Base-by-base conservation (phyloP, 116 monocot species). In the Papilionanthe hybrid region DNA sequence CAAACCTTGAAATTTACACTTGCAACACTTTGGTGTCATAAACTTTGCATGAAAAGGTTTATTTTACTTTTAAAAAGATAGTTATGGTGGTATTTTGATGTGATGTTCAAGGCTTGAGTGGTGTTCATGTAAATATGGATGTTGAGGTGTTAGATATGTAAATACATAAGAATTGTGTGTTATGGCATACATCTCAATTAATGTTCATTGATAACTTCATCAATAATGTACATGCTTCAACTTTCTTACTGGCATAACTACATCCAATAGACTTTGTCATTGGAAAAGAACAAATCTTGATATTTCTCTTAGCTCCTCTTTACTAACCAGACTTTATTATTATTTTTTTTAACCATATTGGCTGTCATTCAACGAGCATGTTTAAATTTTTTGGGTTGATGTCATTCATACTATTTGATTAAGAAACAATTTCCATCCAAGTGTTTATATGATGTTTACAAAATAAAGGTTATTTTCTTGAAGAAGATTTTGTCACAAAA, bases 221-320 rank as follows among this genome's bases (percentile, higher is more conserved):
- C 41, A 30, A 18, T 71, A 17, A 71, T 71, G 71, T 17, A 71
- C 71, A 71, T 71, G 71, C 29, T 32, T 68, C 68, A 71, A 5
- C 7, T 71, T 29, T 71, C 37, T 7, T 71, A 18, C 71, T 71
- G 32, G 71, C 12, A 37, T 71, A 37, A 32, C 71, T 41, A 4
- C 41, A 37, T 13, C 22, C 22, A 71, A 15, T 15, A 71, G 37
- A 18, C 29, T 65, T 65, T 11, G 60, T 60, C 7, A 7, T 23
- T 9, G 23, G 27, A 25, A 57, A 65, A 25, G 25, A 65, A 65
- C 65, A 53, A 53, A 0, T 53, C 9, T 53, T 53, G 53, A 53
- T 53, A 25, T 65, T 65, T 45, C 15, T 53, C 53, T 53, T 53
- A 53, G 15, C 53, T 53, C 15, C 15, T 15, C 53, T 13, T 53